These are phyloP conservation scores for Spinacia oleracea DNA, from an alignment of 179 eudicot genomes.

Conservation along the genomic window DNA sequence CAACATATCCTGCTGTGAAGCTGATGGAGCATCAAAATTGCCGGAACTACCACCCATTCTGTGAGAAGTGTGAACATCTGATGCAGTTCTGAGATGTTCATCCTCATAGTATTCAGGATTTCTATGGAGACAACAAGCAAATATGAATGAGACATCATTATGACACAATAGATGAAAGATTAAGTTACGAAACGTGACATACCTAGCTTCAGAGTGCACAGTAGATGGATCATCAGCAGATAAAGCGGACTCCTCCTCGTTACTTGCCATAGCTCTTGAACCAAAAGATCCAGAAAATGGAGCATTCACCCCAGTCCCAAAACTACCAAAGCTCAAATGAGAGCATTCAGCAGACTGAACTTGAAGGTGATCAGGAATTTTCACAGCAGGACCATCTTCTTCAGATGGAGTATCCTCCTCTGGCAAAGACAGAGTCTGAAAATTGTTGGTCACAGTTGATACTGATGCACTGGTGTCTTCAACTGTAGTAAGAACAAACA, in stretches of 20 bases:
- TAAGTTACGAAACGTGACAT: conserved; percentile 13
- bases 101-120: conserved; percentile 72
- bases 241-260: conserved; percentile 48
- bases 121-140: conserved; percentile 37
- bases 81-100: conserved; percentile 53
- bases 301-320: conserved; percentile 60
- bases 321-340: conserved; percentile 95
- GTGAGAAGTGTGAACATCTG: conserved; percentile 59
- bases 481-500: conserved; percentile 34
- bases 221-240: conserved; percentile 52
- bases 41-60: conserved; percentile 52
- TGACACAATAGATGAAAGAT: neutral
- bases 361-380: conserved; percentile 84
- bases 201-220: conserved; percentile 50
- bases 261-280: conserved; percentile 42
- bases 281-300: conserved; percentile 53
- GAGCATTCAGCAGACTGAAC: conserved; percentile 77
- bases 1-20: conserved; percentile 60
- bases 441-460: conserved; percentile 63
- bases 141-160: conserved; percentile 12
- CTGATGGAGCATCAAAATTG: conserved; percentile 60
- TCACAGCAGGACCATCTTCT: conserved; percentile 72
- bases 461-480: conserved; percentile 56
- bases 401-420: conserved; percentile 50
- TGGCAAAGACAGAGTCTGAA: conserved; percentile 63